Conservation (phyloP, 225 moss, liverwort and hornwort genomes). For the Pseudisothecium myosuroides region DNA sequence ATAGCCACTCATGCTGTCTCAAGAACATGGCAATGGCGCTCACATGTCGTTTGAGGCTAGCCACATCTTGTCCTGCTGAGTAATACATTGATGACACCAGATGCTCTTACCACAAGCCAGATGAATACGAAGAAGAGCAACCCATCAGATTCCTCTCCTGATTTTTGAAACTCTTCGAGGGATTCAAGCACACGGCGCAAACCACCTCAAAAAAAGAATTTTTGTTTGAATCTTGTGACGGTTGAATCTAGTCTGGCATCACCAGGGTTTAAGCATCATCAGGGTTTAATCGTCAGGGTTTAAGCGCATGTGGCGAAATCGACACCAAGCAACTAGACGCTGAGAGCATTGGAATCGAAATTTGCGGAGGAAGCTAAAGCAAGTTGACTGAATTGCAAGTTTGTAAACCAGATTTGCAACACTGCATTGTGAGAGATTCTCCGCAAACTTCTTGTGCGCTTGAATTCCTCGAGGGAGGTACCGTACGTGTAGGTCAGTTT, state of each 20-base stretch:
- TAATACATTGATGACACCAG: background rate
- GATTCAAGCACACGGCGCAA: background rate
- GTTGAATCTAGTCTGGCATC: background rate
- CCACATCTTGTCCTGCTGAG: background rate
- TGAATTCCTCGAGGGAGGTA: background rate
- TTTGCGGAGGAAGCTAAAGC: background rate
- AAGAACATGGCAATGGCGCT: slow-evolving; percentile 17
- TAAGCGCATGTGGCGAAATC: background rate
- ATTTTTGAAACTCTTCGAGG: too few relatives aligned
- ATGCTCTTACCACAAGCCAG: background rate
- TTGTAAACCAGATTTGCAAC: background rate
- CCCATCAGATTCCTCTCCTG: background rate
- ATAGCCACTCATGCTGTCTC: slow-evolving; percentile 31
- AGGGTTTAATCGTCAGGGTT: background rate
- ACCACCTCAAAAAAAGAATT: background rate
- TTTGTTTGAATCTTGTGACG: background rate
- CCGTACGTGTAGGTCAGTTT: too few relatives aligned
- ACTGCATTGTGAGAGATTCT: background rate
- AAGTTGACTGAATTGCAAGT: background rate
- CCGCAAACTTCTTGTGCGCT: background rate
- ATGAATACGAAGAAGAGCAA: background rate
- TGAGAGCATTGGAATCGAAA: background rate
- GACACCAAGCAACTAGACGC: background rate
- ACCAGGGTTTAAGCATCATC: background rate
- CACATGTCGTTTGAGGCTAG: slow-evolving; percentile 7